These are phyloP conservation scores for Periconia macrospinosa DNA, from an alignment of 2,329 filamentous ascomycete species.

Conservation along the genomic window DNA sequence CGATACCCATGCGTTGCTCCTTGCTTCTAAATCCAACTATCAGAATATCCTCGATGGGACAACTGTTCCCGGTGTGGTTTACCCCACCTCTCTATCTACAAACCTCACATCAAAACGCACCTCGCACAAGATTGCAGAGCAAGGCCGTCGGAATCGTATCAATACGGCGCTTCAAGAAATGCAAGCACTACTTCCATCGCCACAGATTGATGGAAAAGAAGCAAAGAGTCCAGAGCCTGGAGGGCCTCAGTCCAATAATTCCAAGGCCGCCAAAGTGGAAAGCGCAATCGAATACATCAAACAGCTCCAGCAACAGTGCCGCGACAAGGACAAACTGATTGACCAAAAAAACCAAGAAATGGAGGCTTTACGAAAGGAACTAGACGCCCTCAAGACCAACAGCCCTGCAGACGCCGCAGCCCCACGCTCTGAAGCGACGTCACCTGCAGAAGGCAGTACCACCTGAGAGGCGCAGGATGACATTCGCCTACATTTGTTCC, in stretches of 20 bases:
- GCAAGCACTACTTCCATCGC: constrained; percentile 75
- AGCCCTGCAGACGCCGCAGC: constrained; percentile 12
- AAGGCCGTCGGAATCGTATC: constrained; percentile 91
- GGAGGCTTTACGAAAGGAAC: constrained; percentile 51
- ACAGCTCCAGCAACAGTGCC: constrained; percentile 73
- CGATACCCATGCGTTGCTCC: constrained; percentile 69
- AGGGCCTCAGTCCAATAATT: constrained; percentile 50
- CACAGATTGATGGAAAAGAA: constrained; percentile 35
- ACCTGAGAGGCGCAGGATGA: constrained; percentile 2
- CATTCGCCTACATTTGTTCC: background rate
- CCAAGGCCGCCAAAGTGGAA: constrained; percentile 97
- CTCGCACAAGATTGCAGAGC: constrained; percentile 96
- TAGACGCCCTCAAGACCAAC: constrained; percentile 42
- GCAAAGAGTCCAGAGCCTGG: constrained; percentile 40
- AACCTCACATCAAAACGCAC: constrained; percentile 96
- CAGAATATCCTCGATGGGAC: constrained; percentile 96
- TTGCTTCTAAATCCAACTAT: constrained; percentile 96
- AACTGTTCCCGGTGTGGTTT: constrained; percentile 83
- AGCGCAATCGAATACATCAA: constrained; percentile 95
- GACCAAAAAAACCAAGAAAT: constrained; percentile 67
- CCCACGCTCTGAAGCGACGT: background rate
- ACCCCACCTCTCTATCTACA: constrained; percentile 86
- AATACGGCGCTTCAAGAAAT: constrained; percentile 93
- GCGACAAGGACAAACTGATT: constrained; percentile 65
- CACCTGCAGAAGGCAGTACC: constrained; percentile 1